Evolutionary conservation across 768 basidiomycete species (phyloP).

Genomic region (Phylloporus arenicola): DNA sequence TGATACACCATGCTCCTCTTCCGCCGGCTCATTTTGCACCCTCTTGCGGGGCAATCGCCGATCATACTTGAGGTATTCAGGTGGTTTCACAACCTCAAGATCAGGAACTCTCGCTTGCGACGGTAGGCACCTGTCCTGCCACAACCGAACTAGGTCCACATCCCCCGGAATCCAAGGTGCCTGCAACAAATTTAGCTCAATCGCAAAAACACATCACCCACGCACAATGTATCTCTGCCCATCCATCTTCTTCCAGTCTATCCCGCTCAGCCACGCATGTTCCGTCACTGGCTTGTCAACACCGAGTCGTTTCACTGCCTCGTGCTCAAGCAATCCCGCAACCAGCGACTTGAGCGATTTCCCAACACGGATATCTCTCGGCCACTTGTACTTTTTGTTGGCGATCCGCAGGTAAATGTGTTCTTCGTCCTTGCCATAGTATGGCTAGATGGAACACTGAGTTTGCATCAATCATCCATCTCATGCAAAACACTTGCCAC

Average conservation of each 20-base stretch:
- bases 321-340: constrained; percentile 34
- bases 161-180: constrained; percentile 38
- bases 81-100: constrained; percentile 31
- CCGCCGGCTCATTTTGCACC: not conserved
- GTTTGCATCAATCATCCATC: not conserved
- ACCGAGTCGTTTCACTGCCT: constrained; percentile 39
- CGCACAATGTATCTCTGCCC: constrained; percentile 42
- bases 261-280: constrained; percentile 42
- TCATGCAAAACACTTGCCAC: constrained; percentile 22
- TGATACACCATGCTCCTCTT: not conserved
- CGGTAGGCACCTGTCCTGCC: constrained; percentile 38
- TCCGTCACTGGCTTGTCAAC: constrained; percentile 29
- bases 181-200: constrained; percentile 21
- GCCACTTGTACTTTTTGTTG: constrained; percentile 36
- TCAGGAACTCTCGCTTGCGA: constrained; percentile 34
- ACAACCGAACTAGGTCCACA: constrained; percentile 26
- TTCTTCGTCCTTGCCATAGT: constrained; percentile 23
- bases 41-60: constrained; percentile 27
- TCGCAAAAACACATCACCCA: not conserved
- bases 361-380: constrained; percentile 32
- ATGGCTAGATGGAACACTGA: constrained; percentile 15
- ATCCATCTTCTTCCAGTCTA: constrained; percentile 46
- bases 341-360: constrained; percentile 40
- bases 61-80: constrained; percentile 34
- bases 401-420: constrained; percentile 26